phyloP scores from a whole-genome alignment of 2,329 filamentous ascomycete genomes.

The Penicillium sp. region DNA sequence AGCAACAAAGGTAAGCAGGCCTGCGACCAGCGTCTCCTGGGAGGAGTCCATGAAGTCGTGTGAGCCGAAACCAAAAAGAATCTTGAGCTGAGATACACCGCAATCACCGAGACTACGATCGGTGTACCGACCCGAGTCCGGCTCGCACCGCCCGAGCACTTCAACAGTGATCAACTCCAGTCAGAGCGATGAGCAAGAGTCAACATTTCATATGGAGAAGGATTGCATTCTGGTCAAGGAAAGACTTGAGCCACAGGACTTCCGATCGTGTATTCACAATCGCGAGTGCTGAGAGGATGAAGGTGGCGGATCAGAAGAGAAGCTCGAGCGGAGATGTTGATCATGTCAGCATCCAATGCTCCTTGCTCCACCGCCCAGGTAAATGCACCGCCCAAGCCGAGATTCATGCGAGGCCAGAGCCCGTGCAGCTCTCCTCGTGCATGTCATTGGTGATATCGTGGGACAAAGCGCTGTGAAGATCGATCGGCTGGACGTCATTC shows the following conservation, averaged over 20 bases:
- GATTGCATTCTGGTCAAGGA: conserved; percentile 14
- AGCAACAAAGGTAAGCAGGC: conserved; percentile 26
- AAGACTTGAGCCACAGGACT: no score
- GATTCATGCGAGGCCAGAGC: conserved; percentile 13
- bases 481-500: conserved; percentile 16
- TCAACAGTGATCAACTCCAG: conserved; percentile 8
- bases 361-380: conserved; percentile 9
- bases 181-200: conserved; percentile 5
- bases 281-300: conserved; percentile 6
- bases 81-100: neutral
- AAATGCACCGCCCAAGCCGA: conserved; percentile 1
- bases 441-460: conserved; percentile 10
- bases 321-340: conserved; percentile 16
- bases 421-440: neutral
- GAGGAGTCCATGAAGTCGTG: conserved; percentile 21
- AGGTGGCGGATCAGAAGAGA: conserved; percentile 10
- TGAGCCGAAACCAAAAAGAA: conserved; percentile 1
- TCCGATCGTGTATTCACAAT: conserved; percentile 6
- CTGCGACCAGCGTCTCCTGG: conserved; percentile 25
- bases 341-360: conserved; percentile 19
- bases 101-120: conserved; percentile 2
- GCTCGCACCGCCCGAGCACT: conserved; percentile 6
- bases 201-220: conserved; percentile 15
- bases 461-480: conserved; percentile 6
- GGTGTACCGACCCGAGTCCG: conserved; percentile 4